Evolutionary conservation across 768 basidiomycete species (phyloP), one percentile per base, ranked within the genome.

Genomic region (Hysterangium stoloniferum): DNA sequence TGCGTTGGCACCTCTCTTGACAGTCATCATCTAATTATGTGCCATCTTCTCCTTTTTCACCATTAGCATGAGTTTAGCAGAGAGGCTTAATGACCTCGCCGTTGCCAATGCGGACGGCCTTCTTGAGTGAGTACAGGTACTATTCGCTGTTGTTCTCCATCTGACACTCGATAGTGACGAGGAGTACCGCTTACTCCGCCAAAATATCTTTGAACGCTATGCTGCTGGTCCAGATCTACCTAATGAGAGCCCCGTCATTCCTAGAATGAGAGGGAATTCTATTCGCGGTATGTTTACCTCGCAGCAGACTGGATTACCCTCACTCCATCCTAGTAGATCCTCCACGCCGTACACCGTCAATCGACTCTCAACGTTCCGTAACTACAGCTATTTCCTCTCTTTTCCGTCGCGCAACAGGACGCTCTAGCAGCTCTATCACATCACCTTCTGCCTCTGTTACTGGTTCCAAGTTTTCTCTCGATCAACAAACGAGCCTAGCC

Each of bases 141-240:
- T 45, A 11, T 24, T 19, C 19, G 13, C 27, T 34, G 13, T 42
- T 28, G 19, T 17, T 27, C 52, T 27, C 45, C 24, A 52, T 20
- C 34, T 37, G 17, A 38, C 27, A 38, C 52, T 44, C 24, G 45
- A 6, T 63, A 91, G 89, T 61, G 85, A 91, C 65, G 86, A 90
- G 57, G 89, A 89, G 62, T 91, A 91, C 62, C 80, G 88, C 45
- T 64, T 91, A 36, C 74, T 92, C 11, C 80, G 89, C 37, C 87
- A 89, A 64, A 87, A 82, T 60, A 71, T 92, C 33, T 91, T 92
- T 57, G 86, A 90, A 62, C 78, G 89, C 46, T 79, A 87, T 59
- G 74, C 85, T 13, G 77, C 68, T 54, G 73, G 71, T 45, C 68
- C 77, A 22, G 60, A 68, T 7, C 71, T 85, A 19, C 84, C 86